Evolutionary conservation across 2,329 filamentous ascomycete species (phyloP).

Genomic region (Immersiporthe knoxdaviesiana): DNA sequence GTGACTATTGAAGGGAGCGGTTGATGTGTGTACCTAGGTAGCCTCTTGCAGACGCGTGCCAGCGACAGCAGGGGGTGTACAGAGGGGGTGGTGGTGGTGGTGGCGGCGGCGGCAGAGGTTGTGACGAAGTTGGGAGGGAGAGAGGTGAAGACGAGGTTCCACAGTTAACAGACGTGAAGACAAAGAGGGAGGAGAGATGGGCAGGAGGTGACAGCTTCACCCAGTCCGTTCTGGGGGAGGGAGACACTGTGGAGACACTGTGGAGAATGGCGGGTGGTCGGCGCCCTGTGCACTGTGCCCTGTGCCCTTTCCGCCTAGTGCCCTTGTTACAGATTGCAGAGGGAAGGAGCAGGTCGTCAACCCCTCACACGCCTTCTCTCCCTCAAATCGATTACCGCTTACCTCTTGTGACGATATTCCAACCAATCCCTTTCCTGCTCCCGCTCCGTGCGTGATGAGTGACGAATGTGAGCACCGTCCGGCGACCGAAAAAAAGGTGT

Average conservation of each 20-base stretch:
- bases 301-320: neutral
- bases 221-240: neutral
- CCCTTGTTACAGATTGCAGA: neutral
- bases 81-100: neutral
- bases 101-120: neutral
- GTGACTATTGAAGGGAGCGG: neutral
- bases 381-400: neutral
- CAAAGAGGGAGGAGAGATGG: too few relatives aligned
- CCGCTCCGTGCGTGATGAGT: neutral
- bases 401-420: neutral
- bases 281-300: neutral
- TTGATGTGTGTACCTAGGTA: neutral
- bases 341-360: neutral
- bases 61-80: neutral
- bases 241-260: slow-evolving; percentile 3
- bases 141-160: neutral
- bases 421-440: too few relatives aligned
- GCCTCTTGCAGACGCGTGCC: neutral
- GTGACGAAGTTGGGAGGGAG: neutral
- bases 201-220: too few relatives aligned
- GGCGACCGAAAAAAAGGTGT: too few relatives aligned
- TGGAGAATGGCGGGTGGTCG: neutral
- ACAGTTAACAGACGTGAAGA: neutral
- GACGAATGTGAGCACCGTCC: neutral
- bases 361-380: neutral